phyloP scores from a whole-genome alignment of 139 green algal genomes.

The Picochlorum sp. region DNA sequence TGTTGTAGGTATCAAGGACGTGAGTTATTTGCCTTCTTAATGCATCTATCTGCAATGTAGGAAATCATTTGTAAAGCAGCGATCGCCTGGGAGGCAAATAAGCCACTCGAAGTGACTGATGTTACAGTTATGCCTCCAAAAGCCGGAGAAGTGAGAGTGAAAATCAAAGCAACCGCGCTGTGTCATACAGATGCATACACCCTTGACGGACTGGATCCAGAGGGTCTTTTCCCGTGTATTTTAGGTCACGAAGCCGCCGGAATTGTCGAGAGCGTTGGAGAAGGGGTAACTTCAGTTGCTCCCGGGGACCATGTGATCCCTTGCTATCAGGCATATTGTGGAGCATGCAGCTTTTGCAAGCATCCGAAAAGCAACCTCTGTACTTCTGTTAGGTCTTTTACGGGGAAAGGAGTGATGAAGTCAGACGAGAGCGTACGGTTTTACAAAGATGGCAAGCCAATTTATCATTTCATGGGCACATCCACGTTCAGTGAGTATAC shows the following conservation, averaged over 20 bases:
- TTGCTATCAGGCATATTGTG: conserved; percentile 67
- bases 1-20: too few relatives aligned
- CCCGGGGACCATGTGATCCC: conserved; percentile 26
- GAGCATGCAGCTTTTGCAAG: conserved; percentile 94
- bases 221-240: conserved; percentile 93
- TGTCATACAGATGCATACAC: conserved; percentile 97
- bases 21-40: not conserved
- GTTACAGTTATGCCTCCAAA: conserved; percentile 80
- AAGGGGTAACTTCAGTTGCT: conserved; percentile 44
- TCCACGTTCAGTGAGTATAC: conserved; percentile 97
- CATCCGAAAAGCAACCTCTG: conserved; percentile 45
- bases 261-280: conserved; percentile 91
- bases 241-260: conserved; percentile 94
- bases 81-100: conserved; percentile 75
- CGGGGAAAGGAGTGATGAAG: conserved; percentile 90
- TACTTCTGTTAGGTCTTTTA: conserved; percentile 62
- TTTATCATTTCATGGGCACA: conserved; percentile 99
- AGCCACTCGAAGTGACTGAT: conserved; percentile 74
- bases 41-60: not conserved
- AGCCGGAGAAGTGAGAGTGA: conserved; percentile 84
- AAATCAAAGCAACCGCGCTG: conserved; percentile 78
- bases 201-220: conserved; percentile 61
- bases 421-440: conserved; percentile 75
- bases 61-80: conserved; percentile 45
- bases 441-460: conserved; percentile 66